Conservation (phyloP, 768 basidiomycete species). For the Amanita brunnescens region DNA sequence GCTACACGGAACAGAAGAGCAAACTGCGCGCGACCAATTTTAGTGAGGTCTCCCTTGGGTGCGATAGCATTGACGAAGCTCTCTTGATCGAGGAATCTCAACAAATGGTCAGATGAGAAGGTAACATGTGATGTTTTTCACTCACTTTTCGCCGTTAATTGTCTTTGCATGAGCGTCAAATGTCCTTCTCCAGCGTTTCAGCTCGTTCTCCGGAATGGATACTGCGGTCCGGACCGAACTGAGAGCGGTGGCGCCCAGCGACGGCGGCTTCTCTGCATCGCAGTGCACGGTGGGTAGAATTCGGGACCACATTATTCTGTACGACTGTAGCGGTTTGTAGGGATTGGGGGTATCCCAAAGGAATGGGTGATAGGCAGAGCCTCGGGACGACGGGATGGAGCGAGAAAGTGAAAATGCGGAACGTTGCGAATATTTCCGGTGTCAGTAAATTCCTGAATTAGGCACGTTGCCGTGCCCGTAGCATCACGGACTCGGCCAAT, state of each 20-base stretch:
- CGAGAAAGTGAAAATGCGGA: neutral
- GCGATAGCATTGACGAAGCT: constrained; percentile 95
- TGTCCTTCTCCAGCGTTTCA: constrained; percentile 80
- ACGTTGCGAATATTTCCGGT: neutral
- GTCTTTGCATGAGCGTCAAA: constrained; percentile 78
- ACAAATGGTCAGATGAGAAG: constrained; percentile 11
- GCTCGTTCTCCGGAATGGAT: constrained; percentile 69
- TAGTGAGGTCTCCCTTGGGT: constrained; percentile 74
- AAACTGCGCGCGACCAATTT: constrained; percentile 84
- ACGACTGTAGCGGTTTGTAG: constrained; percentile 28
- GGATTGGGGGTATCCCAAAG: constrained; percentile 20
- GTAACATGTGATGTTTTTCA: constrained; percentile 18
- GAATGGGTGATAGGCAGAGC: constrained; percentile 3
- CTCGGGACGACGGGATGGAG: neutral
- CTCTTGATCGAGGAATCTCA: constrained; percentile 77
- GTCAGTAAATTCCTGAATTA: neutral
- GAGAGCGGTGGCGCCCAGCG: constrained; percentile 46
- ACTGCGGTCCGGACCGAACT: constrained; percentile 62
- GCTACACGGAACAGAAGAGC: constrained; percentile 86
- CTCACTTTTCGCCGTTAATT: constrained; percentile 75
- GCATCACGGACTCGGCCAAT: neutral
- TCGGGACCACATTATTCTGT: constrained; percentile 28
- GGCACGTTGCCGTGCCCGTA: neutral
- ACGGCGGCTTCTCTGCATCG: constrained; percentile 40
- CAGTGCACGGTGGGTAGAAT: constrained; percentile 45